Conservation (phyloP, 352 stramenopile species). For the Phytophthora lateralis region DNA sequence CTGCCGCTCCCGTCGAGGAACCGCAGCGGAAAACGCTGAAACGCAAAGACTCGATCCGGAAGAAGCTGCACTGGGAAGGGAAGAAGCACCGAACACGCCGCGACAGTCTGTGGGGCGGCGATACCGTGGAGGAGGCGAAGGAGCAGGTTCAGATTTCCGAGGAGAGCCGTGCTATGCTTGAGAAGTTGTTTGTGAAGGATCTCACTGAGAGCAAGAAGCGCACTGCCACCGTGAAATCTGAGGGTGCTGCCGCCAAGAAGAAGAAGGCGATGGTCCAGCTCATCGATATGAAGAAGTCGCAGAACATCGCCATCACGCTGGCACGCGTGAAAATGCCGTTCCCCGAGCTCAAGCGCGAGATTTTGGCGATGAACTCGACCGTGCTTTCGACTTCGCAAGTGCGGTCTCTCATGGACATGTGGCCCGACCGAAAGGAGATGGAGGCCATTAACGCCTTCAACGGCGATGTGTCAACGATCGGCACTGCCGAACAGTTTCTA, state of each 20-base stretch:
- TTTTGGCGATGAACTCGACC: constrained; percentile 77
- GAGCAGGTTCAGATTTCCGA: constrained; percentile 62
- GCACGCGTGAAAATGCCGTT: constrained; percentile 78
- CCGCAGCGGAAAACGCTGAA: constrained; percentile 48
- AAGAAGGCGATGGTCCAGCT: constrained; percentile 79
- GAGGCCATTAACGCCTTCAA: constrained; percentile 70
- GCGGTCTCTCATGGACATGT: constrained; percentile 87
- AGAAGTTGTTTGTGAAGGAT: constrained; percentile 84
- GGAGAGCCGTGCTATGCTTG: constrained; percentile 72
- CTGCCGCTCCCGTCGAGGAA: constrained; percentile 25
- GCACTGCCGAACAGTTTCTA: constrained; percentile 79
- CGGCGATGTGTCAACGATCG: constrained; percentile 63
- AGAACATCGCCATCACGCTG: constrained; percentile 88
- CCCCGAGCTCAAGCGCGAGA: constrained; percentile 70
- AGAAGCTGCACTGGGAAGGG: constrained; percentile 88
- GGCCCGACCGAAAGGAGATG: constrained; percentile 78
- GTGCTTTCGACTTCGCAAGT: constrained; percentile 80
- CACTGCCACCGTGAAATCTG: constrained; percentile 33
- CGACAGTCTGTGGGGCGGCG: constrained; percentile 70
- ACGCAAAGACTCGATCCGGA: constrained; percentile 76
- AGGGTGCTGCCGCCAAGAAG: constrained; percentile 39
- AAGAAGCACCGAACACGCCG: constrained; percentile 51
- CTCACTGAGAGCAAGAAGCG: constrained; percentile 58
- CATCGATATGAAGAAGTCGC: constrained; percentile 89
- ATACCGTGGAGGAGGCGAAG: constrained; percentile 47